Base-by-base conservation (phyloP, 441 rosid genomes). In the Francoa sonchifolia region DNA sequence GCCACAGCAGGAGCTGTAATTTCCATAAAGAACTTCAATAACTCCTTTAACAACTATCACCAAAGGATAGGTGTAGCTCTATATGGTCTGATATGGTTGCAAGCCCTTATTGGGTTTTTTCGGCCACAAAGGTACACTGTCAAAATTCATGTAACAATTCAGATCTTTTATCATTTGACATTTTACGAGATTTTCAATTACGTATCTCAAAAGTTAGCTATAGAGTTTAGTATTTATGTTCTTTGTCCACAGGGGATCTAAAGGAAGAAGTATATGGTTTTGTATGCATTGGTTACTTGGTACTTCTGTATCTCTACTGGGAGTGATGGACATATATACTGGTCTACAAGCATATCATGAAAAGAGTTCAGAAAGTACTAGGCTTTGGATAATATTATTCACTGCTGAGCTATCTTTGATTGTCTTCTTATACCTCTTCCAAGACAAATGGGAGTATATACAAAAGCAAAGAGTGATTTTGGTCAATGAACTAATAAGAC, bases 1-100 rank as follows among this genome's bases (percentile, higher is more conserved):
- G 65, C 61, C 23, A 72, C 93, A 28, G 69, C 66, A 34, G 86
- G 68, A 41, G 89, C 86, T 28, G 42, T 68, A 21, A 54, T 85
- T 72, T 85, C 95, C 6, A 38, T 85, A 19, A 76, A 62, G 55
- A 76, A 81, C 67, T 81, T 81, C 61, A 66, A 55, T 56, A 85
- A 85, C 55, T 69, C 78, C 23, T 85, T 85, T 61, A 55, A 58
- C 47, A 85, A 85, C 57, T 56, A 57, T 39, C 95, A 85, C 52
- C 95, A 85, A 65, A 62, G 75, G 37, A 56, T 81, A 13, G 93
- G 93, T 18, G 38, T 78, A 26, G 81, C 62, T 4, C 48, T 78
- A 13, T 85, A 85, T 18, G 76, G 58, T 5, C 49, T 74, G 33
- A 66, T 78, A 32, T 85, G 88, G 93, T 29, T 85, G 61, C 95